Evolutionary conservation across 75 land plant species (phyloP).

Genomic region (Larix kaempferi): DNA sequence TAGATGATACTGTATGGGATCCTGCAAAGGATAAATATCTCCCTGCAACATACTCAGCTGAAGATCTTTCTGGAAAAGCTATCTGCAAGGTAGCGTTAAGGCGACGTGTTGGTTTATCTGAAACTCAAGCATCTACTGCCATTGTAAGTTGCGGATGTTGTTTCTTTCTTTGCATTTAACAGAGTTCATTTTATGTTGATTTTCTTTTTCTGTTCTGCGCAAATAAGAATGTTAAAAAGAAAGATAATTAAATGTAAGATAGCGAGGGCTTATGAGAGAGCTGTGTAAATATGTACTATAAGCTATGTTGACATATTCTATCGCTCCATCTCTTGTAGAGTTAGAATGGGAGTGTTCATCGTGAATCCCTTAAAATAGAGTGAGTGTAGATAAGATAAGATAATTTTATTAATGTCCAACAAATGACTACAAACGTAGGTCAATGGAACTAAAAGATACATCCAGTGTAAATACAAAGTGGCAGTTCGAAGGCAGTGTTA

Average conservation of each 20-base stretch:
- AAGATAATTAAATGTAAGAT: not conserved
- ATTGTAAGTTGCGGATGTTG: slow-evolving; percentile 23
- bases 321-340: too few species aligned
- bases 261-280: not conserved
- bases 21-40: slow-evolving; percentile 41
- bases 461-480: too few species aligned
- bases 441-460: too few species aligned
- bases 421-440: too few species aligned
- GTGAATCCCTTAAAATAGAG: too few species aligned
- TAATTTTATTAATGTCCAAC: too few species aligned
- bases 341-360: too few species aligned
- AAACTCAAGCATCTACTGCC: slow-evolving; percentile 19
- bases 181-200: too few species aligned
- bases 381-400: too few species aligned
- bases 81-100: slow-evolving; percentile 40
- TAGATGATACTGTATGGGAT: slow-evolving; percentile 51
- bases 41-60: slow-evolving; percentile 36
- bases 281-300: not conserved
- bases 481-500: too few species aligned
- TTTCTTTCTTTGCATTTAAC: slow-evolving; percentile 7
- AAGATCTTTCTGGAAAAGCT: slow-evolving; percentile 43
- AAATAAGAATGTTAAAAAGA: not conserved
- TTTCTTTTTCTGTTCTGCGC: not conserved
- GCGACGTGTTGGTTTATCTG: slow-evolving; percentile 29
- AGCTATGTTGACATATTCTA: not conserved